phyloP scores from a whole-genome alignment of 2,329 filamentous ascomycete genomes.

The Calonectria montana region DNA sequence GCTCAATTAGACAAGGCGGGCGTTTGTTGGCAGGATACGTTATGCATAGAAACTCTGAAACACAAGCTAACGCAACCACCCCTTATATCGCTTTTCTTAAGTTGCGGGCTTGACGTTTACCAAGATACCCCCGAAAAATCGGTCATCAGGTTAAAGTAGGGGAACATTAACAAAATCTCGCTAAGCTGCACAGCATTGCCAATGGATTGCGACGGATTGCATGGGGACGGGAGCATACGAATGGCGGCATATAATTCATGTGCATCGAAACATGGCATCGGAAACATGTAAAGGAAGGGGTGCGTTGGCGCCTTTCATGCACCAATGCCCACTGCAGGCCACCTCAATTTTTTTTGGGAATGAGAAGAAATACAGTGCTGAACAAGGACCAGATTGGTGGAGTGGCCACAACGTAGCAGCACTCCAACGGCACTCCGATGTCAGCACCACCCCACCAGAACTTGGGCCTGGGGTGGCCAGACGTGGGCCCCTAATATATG shows the following conservation, averaged over 20 bases:
- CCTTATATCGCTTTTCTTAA: neutral
- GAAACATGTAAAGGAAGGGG: neutral
- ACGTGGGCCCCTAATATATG: slow-evolving; percentile 7
- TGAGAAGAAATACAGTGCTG: neutral
- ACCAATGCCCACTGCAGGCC: neutral
- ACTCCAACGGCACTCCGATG: neutral
- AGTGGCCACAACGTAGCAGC: neutral
- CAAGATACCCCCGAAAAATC: neutral
- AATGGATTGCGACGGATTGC: neutral
- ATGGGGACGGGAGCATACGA: neutral
- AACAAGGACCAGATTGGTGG: neutral
- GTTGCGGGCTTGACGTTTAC: neutral
- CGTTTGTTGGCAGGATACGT: neutral
- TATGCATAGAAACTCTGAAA: neutral
- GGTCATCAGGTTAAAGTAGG: neutral
- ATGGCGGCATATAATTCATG: neutral
- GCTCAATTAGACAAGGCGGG: neutral
- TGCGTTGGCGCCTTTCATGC: slow-evolving; percentile 5
- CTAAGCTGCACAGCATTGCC: neutral
- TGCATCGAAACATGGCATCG: neutral
- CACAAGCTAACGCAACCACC: neutral
- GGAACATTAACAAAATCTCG: neutral
- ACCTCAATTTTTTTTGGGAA: neutral
- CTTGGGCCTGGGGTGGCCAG: neutral
- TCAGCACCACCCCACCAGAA: neutral